These are phyloP conservation scores for Flaveria floridana DNA, from an alignment of 140 eudicot species.

Conservation along the genomic window DNA sequence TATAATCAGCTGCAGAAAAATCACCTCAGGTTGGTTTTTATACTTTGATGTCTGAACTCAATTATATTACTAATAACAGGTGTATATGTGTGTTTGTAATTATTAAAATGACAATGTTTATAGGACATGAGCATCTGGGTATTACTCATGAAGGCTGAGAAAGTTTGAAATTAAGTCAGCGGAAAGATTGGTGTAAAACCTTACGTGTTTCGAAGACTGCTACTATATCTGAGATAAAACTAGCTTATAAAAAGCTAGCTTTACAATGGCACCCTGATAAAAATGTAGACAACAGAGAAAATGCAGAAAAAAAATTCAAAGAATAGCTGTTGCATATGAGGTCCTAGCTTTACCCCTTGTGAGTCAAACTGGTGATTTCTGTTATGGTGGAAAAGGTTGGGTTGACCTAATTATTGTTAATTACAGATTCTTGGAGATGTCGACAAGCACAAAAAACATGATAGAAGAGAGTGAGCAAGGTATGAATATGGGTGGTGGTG, in stretches of 20 bases:
- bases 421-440: slow-evolving; percentile 39
- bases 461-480: slow-evolving; percentile 76
- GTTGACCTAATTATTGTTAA: background rate
- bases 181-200: slow-evolving; percentile 94
- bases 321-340: slow-evolving; percentile 99
- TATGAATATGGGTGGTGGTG: slow-evolving; percentile 67
- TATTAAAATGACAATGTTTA: slow-evolving; percentile 11
- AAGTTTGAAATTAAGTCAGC: slow-evolving; percentile 79
- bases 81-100: background rate
- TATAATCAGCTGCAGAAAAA: slow-evolving; percentile 58
- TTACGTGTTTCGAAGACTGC: slow-evolving; percentile 76
- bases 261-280: slow-evolving; percentile 97
- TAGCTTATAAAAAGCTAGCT: slow-evolving; percentile 84
- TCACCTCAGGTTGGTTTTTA: slow-evolving; percentile 71
- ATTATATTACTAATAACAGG: background rate
- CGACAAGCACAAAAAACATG: slow-evolving; percentile 55
- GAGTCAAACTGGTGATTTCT: background rate
- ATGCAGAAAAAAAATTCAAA: slow-evolving; percentile 77
- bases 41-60: background rate
- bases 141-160: slow-evolving; percentile 54
- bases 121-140: slow-evolving; percentile 47
- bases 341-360: slow-evolving; percentile 29
- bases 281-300: slow-evolving; percentile 84
- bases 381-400: background rate
- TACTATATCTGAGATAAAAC: slow-evolving; percentile 66